Evolutionary conservation across 495 filamentous ascomycete species (phyloP).

Genomic region (Xylaria nigripes): DNA sequence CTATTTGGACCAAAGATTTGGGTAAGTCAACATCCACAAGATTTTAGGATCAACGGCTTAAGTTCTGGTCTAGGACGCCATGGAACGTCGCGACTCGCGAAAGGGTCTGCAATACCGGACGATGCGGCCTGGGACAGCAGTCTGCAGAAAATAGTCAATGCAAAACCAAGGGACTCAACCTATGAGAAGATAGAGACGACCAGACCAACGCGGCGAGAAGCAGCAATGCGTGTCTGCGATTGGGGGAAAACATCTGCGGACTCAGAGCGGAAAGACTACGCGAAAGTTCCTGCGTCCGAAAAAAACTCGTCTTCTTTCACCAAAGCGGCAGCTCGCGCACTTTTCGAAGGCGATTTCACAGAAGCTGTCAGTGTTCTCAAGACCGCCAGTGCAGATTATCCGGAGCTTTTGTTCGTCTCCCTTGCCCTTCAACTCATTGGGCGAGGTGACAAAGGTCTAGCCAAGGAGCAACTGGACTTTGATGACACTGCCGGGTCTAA

Average conservation of each 20-base stretch:
- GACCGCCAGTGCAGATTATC: constrained; percentile 38
- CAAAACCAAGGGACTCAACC: constrained; percentile 20
- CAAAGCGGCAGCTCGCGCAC: constrained; percentile 68
- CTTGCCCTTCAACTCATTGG: constrained; percentile 45
- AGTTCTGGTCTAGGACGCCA: constrained; percentile 26
- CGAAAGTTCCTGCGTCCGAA: constrained; percentile 44
- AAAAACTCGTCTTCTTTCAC: constrained; percentile 63
- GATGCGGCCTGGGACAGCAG: constrained; percentile 41
- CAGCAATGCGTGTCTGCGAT: constrained; percentile 69
- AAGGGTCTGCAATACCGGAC: constrained; percentile 34
- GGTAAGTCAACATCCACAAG: constrained; percentile 35
- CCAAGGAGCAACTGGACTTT: constrained; percentile 37
- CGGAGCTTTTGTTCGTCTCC: constrained; percentile 45
- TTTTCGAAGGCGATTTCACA: constrained; percentile 63
- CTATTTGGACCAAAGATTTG: constrained; percentile 70
- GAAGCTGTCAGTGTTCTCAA: constrained; percentile 46
- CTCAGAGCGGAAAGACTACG: constrained; percentile 43
- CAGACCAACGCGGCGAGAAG: constrained; percentile 62
- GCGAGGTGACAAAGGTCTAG: constrained; percentile 22
- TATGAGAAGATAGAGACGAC: constrained; percentile 49
- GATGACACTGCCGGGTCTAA: constrained; percentile 40
- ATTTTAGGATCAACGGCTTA: not conserved
- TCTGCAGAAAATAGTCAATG: constrained; percentile 39
- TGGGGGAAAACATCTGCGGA: constrained; percentile 50
- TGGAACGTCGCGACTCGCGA: constrained; percentile 33